Conservation (phyloP, 2,329 filamentous ascomycete genomes). For the Trichophaea hybrida region DNA sequence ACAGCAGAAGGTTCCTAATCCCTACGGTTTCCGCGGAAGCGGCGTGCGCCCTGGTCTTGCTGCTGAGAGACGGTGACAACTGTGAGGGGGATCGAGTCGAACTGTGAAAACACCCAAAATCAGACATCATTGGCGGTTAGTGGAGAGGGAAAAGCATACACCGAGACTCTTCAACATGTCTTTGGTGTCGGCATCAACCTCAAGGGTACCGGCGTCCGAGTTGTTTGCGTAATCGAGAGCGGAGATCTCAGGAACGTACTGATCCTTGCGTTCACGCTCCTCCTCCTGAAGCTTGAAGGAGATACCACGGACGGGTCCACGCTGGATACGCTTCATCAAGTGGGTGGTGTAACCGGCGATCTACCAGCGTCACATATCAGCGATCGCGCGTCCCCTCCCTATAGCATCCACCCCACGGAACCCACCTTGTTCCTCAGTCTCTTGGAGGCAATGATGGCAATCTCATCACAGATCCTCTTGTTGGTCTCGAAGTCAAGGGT, state of each 20-base stretch:
- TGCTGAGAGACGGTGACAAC: conserved; percentile 80
- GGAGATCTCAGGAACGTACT: conserved; percentile 98
- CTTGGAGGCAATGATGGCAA: conserved; percentile 98
- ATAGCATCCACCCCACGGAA: not conserved
- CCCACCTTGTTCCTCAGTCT: conserved; percentile 95
- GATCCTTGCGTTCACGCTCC: conserved; percentile 99
- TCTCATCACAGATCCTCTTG: conserved; percentile 99
- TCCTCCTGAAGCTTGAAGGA: conserved; percentile 99
- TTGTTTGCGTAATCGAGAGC: conserved; percentile 96
- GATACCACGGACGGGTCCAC: conserved; percentile 97
- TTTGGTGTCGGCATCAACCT: conserved; percentile 96
- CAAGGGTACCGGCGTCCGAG: conserved; percentile 81
- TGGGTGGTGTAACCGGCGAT: conserved; percentile 98
- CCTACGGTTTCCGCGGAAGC: conserved; percentile 24
- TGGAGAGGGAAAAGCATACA: conserved; percentile 49
- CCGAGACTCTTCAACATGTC: conserved; percentile 97
- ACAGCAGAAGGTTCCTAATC: conserved; percentile 15
- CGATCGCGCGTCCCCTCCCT: not conserved
- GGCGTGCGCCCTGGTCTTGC: conserved; percentile 39
- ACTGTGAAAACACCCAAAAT: conserved; percentile 40
- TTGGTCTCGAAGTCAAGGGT: conserved; percentile 99
- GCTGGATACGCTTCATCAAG: conserved; percentile 99
- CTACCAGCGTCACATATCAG: conserved; percentile 33
- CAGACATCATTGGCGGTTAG: conserved; percentile 1
- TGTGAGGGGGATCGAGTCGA: conserved; percentile 95